These are phyloP conservation scores for Pulveroboletus sp. DNA, from an alignment of 768 basidiomycete species.

Conservation along the genomic window DNA sequence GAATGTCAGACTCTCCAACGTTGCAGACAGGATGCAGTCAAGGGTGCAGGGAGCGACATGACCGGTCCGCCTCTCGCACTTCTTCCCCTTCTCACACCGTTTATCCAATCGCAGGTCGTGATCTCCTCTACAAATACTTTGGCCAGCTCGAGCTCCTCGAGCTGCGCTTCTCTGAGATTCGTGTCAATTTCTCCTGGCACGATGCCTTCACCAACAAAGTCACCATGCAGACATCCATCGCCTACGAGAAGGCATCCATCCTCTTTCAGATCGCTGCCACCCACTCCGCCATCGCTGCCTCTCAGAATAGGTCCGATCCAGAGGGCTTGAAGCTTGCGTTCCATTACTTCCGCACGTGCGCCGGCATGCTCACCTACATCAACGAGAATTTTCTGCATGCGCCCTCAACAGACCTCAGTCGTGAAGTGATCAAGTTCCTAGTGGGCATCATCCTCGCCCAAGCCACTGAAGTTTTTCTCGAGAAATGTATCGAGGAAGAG, in stretches of 20 bases:
- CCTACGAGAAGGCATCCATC: slow-evolving; percentile 96
- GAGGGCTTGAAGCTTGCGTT: slow-evolving; percentile 93
- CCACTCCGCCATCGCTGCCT: slow-evolving; percentile 84
- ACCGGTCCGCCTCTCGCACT: slow-evolving; percentile 55
- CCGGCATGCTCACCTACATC: slow-evolving; percentile 97
- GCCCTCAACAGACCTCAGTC: slow-evolving; percentile 88
- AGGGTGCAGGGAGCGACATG: slow-evolving; percentile 91
- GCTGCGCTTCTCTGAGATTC: slow-evolving; percentile 92
- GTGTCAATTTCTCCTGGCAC: slow-evolving; percentile 93
- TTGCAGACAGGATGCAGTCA: slow-evolving; percentile 92
- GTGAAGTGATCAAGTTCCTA: slow-evolving; percentile 92
- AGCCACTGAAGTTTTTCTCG: slow-evolving; percentile 93
- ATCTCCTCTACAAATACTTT: slow-evolving; percentile 98
- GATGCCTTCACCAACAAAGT: slow-evolving; percentile 95
- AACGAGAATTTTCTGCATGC: slow-evolving; percentile 99
- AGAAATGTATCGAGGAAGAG: slow-evolving; percentile 92
- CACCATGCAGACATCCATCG: slow-evolving; percentile 92
- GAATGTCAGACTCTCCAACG: slow-evolving; percentile 85
- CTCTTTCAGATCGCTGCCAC: slow-evolving; percentile 95
- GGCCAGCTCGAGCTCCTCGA: slow-evolving; percentile 97
- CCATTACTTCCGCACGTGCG: slow-evolving; percentile 82
- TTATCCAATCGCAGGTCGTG: slow-evolving; percentile 53
- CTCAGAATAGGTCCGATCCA: slow-evolving; percentile 81
- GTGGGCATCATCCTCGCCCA: slow-evolving; percentile 87
- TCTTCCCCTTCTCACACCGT: not conserved